Percentiles rank a stretch among this genome's conserved stretches.
Evolutionary conservation across 2,329 filamentous ascomycete species (phyloP).

Genomic region (Ophiostoma pallidulum): DNA sequence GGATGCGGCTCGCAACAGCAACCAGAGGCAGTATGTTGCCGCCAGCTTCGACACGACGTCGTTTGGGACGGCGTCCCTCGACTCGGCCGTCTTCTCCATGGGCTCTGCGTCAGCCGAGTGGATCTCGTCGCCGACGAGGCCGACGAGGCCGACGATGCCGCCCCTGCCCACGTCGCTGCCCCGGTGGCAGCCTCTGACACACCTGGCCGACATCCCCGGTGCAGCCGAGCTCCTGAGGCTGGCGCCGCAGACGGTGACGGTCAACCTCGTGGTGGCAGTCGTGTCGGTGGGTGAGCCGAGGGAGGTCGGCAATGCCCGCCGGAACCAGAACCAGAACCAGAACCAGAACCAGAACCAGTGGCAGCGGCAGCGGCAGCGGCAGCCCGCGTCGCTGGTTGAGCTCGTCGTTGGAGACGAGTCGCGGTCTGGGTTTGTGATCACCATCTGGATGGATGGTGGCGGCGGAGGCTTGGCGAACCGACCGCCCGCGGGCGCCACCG

Average conservation of each 20-base stretch:
- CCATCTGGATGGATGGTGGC: conserved; percentile 59
- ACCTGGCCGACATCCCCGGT: conserved; percentile 61
- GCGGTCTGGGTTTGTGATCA: conserved; percentile 66
- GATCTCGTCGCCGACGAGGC: too few relatives aligned
- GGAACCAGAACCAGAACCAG: background rate
- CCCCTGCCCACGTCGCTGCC: conserved; percentile 18
- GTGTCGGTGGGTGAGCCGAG: conserved; percentile 54
- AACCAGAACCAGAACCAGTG: background rate
- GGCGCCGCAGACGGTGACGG: conserved; percentile 68
- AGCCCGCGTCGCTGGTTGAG: conserved; percentile 57
- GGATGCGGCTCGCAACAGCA: background rate
- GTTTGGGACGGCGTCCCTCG: too few relatives aligned
- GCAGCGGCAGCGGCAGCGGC: background rate
- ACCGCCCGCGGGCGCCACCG: too few relatives aligned
- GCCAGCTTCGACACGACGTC: conserved; percentile 9
- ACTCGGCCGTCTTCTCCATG: too few relatives aligned
- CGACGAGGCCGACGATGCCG: background rate
- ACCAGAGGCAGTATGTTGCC: background rate
- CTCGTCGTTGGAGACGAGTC: conserved; percentile 80
- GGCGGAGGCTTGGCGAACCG: too few relatives aligned
- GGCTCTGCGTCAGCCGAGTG: too few relatives aligned
- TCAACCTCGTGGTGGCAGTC: conserved; percentile 72
- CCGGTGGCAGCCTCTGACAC: conserved; percentile 38
- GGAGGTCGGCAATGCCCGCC: background rate
- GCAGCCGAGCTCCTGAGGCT: conserved; percentile 57